Conservation (phyloP, 108 stramenopile species). For the Discostella pseudostelligera region DNA sequence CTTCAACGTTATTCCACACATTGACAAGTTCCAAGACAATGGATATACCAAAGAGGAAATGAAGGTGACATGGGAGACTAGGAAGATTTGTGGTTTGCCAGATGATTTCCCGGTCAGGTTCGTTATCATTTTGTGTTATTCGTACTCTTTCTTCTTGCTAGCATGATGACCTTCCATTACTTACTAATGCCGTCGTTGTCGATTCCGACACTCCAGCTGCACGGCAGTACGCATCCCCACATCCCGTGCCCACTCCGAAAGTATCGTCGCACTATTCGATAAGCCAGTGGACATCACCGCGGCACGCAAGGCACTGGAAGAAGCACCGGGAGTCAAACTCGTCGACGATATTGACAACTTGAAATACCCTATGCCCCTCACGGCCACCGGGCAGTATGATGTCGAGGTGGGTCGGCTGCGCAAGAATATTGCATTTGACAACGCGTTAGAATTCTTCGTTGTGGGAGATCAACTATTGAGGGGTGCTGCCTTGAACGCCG, state of each 20-base stretch:
- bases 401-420: conserved; percentile 93
- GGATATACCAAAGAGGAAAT: conserved; percentile 99
- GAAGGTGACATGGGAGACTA: conserved; percentile 98
- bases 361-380: conserved; percentile 95
- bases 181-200: neutral
- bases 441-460: conserved; percentile 97
- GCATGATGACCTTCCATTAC: neutral
- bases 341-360: conserved; percentile 68
- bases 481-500: conserved; percentile 97
- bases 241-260: conserved; percentile 95
- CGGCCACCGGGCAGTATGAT: conserved; percentile 94
- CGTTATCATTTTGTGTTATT: conserved; percentile 1
- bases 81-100: conserved; percentile 87
- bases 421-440: conserved; percentile 80
- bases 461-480: conserved; percentile 96
- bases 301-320: conserved; percentile 74
- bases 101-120: conserved; percentile 80
- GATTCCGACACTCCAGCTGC: conserved; percentile 57
- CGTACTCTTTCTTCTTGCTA: neutral
- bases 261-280: conserved; percentile 91
- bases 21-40: conserved; percentile 98
- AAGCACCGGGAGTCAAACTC: conserved; percentile 82
- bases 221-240: conserved; percentile 98
- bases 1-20: conserved; percentile 99
- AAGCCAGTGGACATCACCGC: conserved; percentile 78